Conservation (phyloP, 192 early-diverging fungal genomes). For the Phlyctochytrium bullatum region DNA sequence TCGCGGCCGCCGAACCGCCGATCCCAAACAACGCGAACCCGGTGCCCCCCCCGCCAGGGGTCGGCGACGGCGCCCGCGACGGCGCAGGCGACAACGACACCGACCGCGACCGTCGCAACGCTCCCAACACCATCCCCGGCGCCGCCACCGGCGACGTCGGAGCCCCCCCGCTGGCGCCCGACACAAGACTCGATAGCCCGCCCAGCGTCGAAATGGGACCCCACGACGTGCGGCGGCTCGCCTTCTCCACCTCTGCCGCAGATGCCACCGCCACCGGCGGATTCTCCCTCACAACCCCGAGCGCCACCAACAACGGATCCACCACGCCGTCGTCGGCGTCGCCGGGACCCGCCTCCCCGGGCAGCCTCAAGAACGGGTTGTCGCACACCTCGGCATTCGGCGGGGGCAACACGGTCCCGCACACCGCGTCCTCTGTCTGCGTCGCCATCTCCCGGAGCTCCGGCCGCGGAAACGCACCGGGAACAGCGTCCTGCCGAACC, state of each 20-base stretch:
- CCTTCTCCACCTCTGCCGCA: not conserved
- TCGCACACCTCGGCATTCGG: not conserved
- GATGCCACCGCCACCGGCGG: not conserved
- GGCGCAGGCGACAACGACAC: not conserved
- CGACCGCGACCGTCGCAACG: not conserved
- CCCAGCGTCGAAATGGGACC: not conserved
- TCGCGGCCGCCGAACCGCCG: not conserved
- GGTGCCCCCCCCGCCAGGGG: too few relatives aligned
- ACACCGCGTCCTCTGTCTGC: conserved; percentile 6
- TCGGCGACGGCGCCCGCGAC: not conserved
- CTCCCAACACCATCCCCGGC: not conserved
- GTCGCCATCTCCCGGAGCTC: conserved; percentile 9
- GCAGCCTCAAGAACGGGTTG: not conserved
- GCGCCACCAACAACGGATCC: not conserved
- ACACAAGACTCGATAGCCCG: not conserved
- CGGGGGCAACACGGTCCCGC: not conserved
- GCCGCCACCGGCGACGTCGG: not conserved
- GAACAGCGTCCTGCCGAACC: conserved; percentile 17
- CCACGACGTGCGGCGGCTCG: not conserved
- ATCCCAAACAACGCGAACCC: too few relatives aligned
- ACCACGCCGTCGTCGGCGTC: not conserved
- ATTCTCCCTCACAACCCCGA: too few relatives aligned
- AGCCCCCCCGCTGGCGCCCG: not conserved
- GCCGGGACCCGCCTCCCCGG: too few relatives aligned
- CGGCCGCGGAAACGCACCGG: conserved; percentile 13